Evolutionary conservation across 2,329 filamentous ascomycete species (phyloP).

Genomic region (Fusarium musae): DNA sequence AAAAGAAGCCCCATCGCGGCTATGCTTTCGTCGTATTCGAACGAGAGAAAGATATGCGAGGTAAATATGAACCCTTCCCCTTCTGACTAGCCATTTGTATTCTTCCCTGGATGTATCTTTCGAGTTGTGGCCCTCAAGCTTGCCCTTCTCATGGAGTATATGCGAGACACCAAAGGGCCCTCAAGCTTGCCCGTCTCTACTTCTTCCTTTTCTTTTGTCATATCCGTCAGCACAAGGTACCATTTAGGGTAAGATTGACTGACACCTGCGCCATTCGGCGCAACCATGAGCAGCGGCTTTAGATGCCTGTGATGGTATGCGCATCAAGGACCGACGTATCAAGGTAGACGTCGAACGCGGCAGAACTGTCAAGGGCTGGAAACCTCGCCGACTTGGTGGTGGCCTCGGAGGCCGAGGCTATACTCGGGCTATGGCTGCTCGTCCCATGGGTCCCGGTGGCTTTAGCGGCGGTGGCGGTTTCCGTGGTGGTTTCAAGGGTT

Average conservation of each 20-base stretch:
- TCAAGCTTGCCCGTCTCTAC: slow-evolving; percentile 67
- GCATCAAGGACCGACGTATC: slow-evolving; percentile 91
- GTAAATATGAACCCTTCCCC: slow-evolving; percentile 67
- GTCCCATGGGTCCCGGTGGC: slow-evolving; percentile 73
- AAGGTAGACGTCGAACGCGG: slow-evolving; percentile 97
- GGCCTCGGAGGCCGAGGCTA: slow-evolving; percentile 93
- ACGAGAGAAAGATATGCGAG: slow-evolving; percentile 98
- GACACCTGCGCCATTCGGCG: slow-evolving; percentile 71
- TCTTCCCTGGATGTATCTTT: slow-evolving; percentile 41
- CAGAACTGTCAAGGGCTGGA: slow-evolving; percentile 93
- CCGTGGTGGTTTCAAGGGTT: slow-evolving; percentile 59
- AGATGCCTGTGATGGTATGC: slow-evolving; percentile 84
- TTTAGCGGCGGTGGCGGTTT: slow-evolving; percentile 67
- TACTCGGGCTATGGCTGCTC: slow-evolving; percentile 80
- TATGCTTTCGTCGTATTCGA: slow-evolving; percentile 99
- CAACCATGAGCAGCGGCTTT: slow-evolving; percentile 82
- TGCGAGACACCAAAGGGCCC: slow-evolving; percentile 62
- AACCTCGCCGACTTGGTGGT: slow-evolving; percentile 89
- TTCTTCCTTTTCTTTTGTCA: slow-evolving; percentile 45
- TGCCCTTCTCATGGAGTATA: slow-evolving; percentile 53
- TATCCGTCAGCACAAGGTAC: slow-evolving; percentile 39
- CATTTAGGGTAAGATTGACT: slow-evolving; percentile 71
- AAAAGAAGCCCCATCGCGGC: slow-evolving; percentile 84
- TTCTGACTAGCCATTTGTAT: slow-evolving; percentile 44
- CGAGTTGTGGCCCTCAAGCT: slow-evolving; percentile 57